Conservation (phyloP, 768 basidiomycete genomes). For the Calocybe gangraenosa region DNA sequence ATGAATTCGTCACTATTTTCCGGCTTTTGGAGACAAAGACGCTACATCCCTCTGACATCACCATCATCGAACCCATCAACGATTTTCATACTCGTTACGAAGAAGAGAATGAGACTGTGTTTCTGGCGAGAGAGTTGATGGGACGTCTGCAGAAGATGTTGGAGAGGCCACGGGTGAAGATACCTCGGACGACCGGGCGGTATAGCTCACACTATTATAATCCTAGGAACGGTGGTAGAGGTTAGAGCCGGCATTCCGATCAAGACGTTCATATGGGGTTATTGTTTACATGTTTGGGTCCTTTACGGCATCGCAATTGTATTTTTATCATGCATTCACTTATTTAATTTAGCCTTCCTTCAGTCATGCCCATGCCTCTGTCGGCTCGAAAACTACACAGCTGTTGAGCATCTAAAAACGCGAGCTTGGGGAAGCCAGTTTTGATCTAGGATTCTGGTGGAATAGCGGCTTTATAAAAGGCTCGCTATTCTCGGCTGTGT, state of each 20-base stretch:
- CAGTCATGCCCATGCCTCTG: no score
- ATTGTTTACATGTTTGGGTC: background rate
- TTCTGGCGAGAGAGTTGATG: conserved; percentile 50
- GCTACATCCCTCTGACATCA: conserved; percentile 46
- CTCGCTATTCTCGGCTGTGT: no score
- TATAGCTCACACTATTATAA: conserved; percentile 17
- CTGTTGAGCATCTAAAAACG: no score
- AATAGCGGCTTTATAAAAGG: no score
- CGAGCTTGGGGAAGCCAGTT: no score
- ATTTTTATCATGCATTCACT: conserved; percentile 23
- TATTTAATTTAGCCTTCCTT: conserved; percentile 12
- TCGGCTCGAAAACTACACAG: no score
- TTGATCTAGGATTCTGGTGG: no score
- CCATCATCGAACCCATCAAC: conserved; percentile 48
- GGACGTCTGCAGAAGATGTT: conserved; percentile 38
- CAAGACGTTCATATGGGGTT: conserved; percentile 1
- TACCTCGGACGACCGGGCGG: conserved; percentile 17
- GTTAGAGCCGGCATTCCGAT: conserved; percentile 3
- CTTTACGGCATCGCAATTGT: conserved; percentile 19
- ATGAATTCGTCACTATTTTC: conserved; percentile 65
- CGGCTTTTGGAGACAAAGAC: conserved; percentile 43
- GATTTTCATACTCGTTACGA: conserved; percentile 48
- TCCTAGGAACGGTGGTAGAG: conserved; percentile 18
- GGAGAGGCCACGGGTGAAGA: conserved; percentile 20
- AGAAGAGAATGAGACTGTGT: conserved; percentile 55